These are phyloP conservation scores for Beta corolliflora DNA, from an alignment of 179 eudicot genomes.

Conservation along the genomic window DNA sequence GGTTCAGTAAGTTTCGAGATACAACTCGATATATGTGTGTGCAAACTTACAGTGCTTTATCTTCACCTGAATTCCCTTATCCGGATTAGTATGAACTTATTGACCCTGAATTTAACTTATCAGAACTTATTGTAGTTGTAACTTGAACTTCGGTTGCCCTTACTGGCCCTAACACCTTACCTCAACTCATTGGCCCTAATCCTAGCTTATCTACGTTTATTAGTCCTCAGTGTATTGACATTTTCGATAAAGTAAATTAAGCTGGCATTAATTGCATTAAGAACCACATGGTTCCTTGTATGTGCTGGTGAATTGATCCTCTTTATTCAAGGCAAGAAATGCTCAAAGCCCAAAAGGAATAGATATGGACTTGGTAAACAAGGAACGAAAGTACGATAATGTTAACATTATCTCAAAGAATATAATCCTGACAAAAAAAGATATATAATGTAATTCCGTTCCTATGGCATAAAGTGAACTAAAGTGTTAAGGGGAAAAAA, in stretches of 20 bases:
- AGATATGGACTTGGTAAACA: not conserved
- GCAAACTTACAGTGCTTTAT: no score
- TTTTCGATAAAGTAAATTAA: not conserved
- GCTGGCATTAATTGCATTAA: not conserved
- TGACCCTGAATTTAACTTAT: no score
- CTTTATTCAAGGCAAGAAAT: not conserved
- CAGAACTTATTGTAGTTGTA: no score
- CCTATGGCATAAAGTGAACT: not conserved
- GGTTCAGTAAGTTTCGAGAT: not conserved
- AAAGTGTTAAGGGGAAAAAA: not conserved
- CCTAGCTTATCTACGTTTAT: no score
- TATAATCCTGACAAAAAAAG: not conserved
- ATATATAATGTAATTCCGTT: no score
- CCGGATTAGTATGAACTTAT: no score
- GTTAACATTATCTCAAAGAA: not conserved
- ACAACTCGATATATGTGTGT: no score
- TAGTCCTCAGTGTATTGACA: not conserved
- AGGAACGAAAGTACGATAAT: not conserved
- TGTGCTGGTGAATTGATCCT: not conserved
- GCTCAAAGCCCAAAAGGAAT: not conserved
- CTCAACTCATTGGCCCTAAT: no score
- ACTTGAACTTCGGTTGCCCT: no score
- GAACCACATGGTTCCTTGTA: not conserved
- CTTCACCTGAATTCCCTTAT: no score
- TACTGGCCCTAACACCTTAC: no score